These are phyloP conservation scores for Claviceps sp. DNA, from an alignment of 2,329 filamentous ascomycete species.

Conservation along the genomic window DNA sequence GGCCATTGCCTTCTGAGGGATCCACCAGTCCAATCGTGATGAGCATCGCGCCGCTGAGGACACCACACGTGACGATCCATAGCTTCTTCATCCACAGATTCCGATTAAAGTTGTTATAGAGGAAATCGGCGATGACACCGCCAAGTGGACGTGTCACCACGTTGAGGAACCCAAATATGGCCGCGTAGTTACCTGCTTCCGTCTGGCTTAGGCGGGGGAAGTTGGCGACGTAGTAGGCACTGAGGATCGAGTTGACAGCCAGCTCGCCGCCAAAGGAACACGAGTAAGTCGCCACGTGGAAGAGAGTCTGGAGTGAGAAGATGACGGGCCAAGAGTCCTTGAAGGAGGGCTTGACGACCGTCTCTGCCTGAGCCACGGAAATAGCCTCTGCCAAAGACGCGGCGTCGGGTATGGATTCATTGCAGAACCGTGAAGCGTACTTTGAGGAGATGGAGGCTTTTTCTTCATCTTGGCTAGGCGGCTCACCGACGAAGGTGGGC, in stretches of 20 bases:
- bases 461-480: slow-evolving; percentile 18
- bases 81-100: slow-evolving; percentile 23
- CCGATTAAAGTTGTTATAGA: slow-evolving; percentile 28
- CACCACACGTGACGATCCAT: slow-evolving; percentile 43
- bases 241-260: slow-evolving; percentile 47
- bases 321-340: slow-evolving; percentile 31
- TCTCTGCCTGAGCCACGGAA: slow-evolving; percentile 39
- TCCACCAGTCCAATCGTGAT: slow-evolving; percentile 52
- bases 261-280: slow-evolving; percentile 52
- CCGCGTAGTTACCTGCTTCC: slow-evolving; percentile 45
- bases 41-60: slow-evolving; percentile 43
- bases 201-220: slow-evolving; percentile 46
- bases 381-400: slow-evolving; percentile 38
- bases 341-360: slow-evolving; percentile 42
- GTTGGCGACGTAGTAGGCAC: slow-evolving; percentile 45
- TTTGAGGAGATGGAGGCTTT: slow-evolving; percentile 1
- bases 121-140: slow-evolving; percentile 39
- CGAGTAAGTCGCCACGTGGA: slow-evolving; percentile 43
- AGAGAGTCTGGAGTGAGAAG: slow-evolving; percentile 40
- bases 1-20: slow-evolving; percentile 36
- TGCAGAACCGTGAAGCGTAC: slow-evolving; percentile 15
- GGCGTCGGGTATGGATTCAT: slow-evolving; percentile 21
- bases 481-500: slow-evolving; percentile 34
- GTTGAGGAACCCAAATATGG: slow-evolving; percentile 67
- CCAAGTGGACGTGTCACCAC: slow-evolving; percentile 53